phyloP scores from a whole-genome alignment of 441 rosid species.

The Pelargonium fulgidum region DNA sequence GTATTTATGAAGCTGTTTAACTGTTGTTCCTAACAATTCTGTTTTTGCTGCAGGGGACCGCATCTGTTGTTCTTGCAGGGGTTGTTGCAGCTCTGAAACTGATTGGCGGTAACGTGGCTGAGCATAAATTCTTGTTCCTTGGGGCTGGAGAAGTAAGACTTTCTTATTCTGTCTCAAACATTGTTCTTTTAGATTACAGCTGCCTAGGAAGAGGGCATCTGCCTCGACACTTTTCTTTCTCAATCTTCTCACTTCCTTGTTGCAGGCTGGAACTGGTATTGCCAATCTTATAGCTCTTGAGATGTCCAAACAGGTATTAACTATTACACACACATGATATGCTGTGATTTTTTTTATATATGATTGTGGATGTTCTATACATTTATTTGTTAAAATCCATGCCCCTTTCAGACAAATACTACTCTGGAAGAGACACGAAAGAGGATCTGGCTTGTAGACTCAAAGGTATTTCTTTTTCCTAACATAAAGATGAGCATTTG shows the following conservation, averaged over 20 bases:
- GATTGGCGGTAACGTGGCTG: slow-evolving; percentile 3
- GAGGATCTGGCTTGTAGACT: not conserved
- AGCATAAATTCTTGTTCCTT: slow-evolving; percentile 1
- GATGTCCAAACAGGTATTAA: not conserved
- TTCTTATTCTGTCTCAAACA: not conserved
- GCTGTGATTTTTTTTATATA: not conserved
- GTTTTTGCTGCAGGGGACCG: slow-evolving; percentile 21
- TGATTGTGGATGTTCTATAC: not conserved
- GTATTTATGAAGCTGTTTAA: not conserved
- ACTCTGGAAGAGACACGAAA: not conserved
- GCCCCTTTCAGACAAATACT: not conserved
- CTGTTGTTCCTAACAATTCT: slow-evolving; percentile 7
- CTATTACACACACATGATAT: not conserved
- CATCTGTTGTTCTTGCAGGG: slow-evolving; percentile 26
- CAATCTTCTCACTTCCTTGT: not conserved
- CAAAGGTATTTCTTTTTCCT: not conserved
- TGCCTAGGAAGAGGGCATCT: too few species aligned
- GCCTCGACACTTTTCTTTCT: not conserved
- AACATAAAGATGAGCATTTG: not conserved
- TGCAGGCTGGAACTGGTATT: slow-evolving; percentile 1
- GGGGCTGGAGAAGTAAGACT: not conserved
- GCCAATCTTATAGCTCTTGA: not conserved
- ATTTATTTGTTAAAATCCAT: too few species aligned
- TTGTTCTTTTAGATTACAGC: not conserved
- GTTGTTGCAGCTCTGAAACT: slow-evolving; percentile 22